Evolutionary conservation across 768 basidiomycete genomes (phyloP), one percentile per base, ranked within the genome.

Genomic region (Termitomyces sp.): DNA sequence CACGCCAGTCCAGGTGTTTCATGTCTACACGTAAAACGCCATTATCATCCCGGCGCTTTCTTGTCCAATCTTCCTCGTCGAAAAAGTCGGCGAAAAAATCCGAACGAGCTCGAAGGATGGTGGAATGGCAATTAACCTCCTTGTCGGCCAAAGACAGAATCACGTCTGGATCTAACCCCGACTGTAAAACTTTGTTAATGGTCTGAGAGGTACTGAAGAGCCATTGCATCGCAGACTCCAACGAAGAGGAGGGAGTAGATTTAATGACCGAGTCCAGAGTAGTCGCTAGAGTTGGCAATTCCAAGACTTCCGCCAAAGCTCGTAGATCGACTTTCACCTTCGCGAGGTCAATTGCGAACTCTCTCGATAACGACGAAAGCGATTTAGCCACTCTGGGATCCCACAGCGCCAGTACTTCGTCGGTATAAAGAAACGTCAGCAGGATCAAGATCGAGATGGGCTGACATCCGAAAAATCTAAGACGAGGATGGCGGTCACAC

Each of bases 31-130:
- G 70, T 8, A 96, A 65, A 12, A 78, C 73, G 1, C 86, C 89
- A 6, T 65, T 68, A 18, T 55, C 70, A 61, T 75, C 75, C 78
- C 85, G 82, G 32, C 94, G 79, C 40, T 78, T 76, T 28, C 56
- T 67, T 13, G 91, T 91, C 95, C 97, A 99, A 36, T 84, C 91
- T 16, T 77, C 74, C 64, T 94, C 86, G 44, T 85, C 84, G 69
- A 96, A 94, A 72, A 99, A 88, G 35, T 82, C 82, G 10, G 84
- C 75, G 68, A 99, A 98, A 66, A 97, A 89, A 2, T 83, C 80
- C 26, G 89, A 94, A 1, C 95, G 83, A 0, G 93, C 83, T 12
- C 93, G 81, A n/a, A 99, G 78, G 18, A 98, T 70, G 10, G 77
- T 69, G 0, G 94, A 93, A 68, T 96, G 88, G 2, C 82, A 82